Evolutionary conservation across 495 filamentous ascomycete genomes (phyloP).

Genomic region (Penicillium goetzii): DNA sequence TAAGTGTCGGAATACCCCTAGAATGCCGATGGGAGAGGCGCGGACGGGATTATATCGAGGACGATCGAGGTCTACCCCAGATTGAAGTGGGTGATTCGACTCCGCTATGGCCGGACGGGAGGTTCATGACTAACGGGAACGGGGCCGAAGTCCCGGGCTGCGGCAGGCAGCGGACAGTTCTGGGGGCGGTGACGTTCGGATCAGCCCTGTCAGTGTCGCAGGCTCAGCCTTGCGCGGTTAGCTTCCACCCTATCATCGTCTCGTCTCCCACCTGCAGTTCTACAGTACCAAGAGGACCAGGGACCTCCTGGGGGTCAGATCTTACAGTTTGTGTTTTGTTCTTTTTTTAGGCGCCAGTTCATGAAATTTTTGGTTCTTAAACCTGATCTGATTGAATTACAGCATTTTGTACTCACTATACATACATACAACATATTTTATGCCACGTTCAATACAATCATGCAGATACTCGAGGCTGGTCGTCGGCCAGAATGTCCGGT

Average conservation of each 20-base stretch:
- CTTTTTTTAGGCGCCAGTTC: background rate
- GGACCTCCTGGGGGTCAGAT: background rate
- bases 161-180: background rate
- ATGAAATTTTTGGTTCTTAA: background rate
- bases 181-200: constrained; percentile 3
- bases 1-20: background rate
- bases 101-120: constrained; percentile 1
- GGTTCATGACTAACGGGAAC: constrained; percentile 9
- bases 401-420: background rate
- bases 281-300: background rate
- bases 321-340: background rate
- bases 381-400: background rate
- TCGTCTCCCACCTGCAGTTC: no score
- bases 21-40: constrained; percentile 2
- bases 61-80: constrained; percentile 1
- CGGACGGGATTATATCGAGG: background rate
- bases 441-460: background rate
- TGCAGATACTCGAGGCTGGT: constrained; percentile 30
- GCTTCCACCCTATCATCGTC: background rate
- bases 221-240: constrained; percentile 10
- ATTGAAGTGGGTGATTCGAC: constrained; percentile 3
- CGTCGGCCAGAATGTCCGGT: constrained; percentile 68
- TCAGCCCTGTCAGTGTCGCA: background rate
- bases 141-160: background rate
- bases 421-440: background rate